Evolutionary conservation across 1,139 yeast genomes (phyloP).

Genomic region (Debaryomyces sp.): DNA sequence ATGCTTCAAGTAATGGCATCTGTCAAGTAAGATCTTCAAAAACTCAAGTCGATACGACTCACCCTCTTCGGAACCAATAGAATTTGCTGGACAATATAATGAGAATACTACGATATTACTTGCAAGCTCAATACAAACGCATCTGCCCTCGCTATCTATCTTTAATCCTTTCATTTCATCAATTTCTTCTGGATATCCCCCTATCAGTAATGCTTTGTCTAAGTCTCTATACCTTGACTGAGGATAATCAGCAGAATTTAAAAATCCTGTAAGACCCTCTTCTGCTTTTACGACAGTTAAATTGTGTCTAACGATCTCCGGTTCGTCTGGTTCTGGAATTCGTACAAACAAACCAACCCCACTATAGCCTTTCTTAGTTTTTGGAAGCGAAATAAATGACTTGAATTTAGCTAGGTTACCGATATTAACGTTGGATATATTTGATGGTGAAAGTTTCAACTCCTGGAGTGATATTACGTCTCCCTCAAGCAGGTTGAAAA

Average conservation of each 20-base stretch:
- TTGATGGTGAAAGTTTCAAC: conserved; percentile 62
- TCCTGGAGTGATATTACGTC: conserved; percentile 88
- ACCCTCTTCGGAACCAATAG: conserved; percentile 70
- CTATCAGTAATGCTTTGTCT: conserved; percentile 47
- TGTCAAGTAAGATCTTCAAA: conserved; percentile 55
- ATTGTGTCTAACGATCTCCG: conserved; percentile 31
- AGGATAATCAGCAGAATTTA: conserved; percentile 27
- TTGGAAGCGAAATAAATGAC: conserved; percentile 72
- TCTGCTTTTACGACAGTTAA: conserved; percentile 72
- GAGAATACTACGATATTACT: conserved; percentile 66
- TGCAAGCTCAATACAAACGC: conserved; percentile 73
- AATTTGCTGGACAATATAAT: conserved; percentile 92
- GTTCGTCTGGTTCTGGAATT: conserved; percentile 44
- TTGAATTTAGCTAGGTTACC: conserved; percentile 61
- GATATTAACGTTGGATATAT: conserved; percentile 45
- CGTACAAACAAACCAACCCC: conserved; percentile 89
- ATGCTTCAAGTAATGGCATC: conserved; percentile 56
- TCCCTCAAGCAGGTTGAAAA: conserved; percentile 61
- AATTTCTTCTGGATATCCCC: conserved; percentile 64
- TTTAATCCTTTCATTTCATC: conserved; percentile 42
- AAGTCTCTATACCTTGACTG: conserved; percentile 24
- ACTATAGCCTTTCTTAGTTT: conserved; percentile 73
- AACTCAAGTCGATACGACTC: conserved; percentile 62
- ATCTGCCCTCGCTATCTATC: conserved; percentile 84
- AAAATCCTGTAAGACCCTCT: conserved; percentile 84